A percentile compares a stretch with the other conserved stretches of the same genome.
phyloP scores from a whole-genome alignment of 2,329 filamentous ascomycete genomes.

The Ophiostoma australiae region DNA sequence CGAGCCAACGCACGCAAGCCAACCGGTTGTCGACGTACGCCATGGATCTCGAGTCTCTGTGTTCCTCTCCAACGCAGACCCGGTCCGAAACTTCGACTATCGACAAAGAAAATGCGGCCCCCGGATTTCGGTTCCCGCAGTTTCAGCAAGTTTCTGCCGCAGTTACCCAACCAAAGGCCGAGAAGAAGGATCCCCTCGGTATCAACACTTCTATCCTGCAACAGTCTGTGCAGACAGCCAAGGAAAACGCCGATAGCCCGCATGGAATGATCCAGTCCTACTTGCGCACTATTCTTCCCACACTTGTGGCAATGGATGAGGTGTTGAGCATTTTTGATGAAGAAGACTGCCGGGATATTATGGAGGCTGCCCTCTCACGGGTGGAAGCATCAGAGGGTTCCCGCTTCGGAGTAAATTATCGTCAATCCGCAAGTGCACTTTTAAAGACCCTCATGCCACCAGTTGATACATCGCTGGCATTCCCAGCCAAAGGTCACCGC shows the following conservation, averaged over 20 bases:
- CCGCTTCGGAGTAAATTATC: no score
- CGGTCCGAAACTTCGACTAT: neutral
- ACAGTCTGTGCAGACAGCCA: neutral
- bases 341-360: neutral
- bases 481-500: neutral
- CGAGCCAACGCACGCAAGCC: neutral
- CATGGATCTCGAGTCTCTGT: constrained; percentile 24
- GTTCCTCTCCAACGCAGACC: neutral
- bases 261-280: constrained; percentile 1
- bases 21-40: constrained; percentile 21
- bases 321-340: constrained; percentile 11
- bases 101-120: neutral
- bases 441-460: neutral
- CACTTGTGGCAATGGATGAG: constrained; percentile 15
- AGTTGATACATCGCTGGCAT: neutral
- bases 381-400: neutral
- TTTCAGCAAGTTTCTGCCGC: neutral
- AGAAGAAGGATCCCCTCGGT: neutral
- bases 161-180: neutral
- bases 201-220: neutral
- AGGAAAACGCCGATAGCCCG: neutral
- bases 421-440: neutral
- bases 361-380: neutral
- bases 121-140: neutral
- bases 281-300: constrained; percentile 18